Evolutionary conservation across 148 eudicot species (phyloP), one percentile per base, ranked within the genome.

Genomic region (Linanthus parryae): DNA sequence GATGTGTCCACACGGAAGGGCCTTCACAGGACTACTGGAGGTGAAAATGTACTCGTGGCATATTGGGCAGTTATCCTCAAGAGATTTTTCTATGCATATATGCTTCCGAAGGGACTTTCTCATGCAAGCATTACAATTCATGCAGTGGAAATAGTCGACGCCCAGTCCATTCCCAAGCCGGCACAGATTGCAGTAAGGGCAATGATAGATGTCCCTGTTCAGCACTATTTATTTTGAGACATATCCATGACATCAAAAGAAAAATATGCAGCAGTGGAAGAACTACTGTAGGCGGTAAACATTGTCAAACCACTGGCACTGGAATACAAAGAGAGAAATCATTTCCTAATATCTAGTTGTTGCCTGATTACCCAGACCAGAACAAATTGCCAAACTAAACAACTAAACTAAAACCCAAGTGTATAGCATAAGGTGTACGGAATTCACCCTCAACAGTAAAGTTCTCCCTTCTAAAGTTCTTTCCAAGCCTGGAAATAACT

Each of bases 111-210:
- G 85, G 44, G 72, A 67, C 62, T 57, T 69, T 39, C 78, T 50
- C 95, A 94, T 82, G 73, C 99, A 94, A 61, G 88, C 91, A 69
- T 94, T 94, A 78, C 99, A 94, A 28, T 70, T 88, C 99, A 94
- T 88, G 60, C 99, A 94, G 30, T 94, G 99, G 56, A 77, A 88
- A 73, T 68, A 88, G 66, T 82, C 99, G 27, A 78, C 62, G 22
- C 99, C 99, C 67, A 88, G 63, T 54, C 99, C 99, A 69, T 88
- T 94, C 69, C 99, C 99, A 52, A 94, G 70, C 40, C 99, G 81
- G 73, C 99, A 94, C 64, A 94, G 64, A 67, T 94, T 94, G 67
- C 99, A 94, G 48, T 71, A 94, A 29, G 99, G 95, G 68, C 99
- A 94, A 64, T 94, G 99, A 62, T 94, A 88, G 56, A 94, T 84